Conservation (phyloP, 169 alveolate genomes). For the Nephromyces sp. region DNA sequence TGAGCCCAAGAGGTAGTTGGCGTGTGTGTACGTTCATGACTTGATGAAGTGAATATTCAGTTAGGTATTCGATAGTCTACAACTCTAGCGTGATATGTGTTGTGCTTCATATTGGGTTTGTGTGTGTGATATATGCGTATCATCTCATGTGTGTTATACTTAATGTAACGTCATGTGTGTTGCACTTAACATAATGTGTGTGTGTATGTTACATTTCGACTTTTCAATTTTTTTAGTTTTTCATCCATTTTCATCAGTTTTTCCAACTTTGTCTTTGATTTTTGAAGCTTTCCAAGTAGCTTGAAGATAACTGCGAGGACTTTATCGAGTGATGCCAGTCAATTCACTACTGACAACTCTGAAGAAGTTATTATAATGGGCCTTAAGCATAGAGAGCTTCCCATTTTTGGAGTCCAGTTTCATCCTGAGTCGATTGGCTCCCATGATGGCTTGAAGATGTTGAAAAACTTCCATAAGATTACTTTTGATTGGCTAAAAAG, state of each 20-base stretch:
- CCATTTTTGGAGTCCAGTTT: constrained; percentile 47
- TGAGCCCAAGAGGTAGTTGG: constrained; percentile 4
- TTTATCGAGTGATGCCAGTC: too few relatives aligned
- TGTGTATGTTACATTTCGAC: too few relatives aligned
- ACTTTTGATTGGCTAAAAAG: constrained; percentile 20
- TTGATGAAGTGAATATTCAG: background rate
- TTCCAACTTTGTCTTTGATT: too few relatives aligned
- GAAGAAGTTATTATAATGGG: constrained; percentile 44
- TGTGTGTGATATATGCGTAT: too few relatives aligned
- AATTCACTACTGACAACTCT: too few relatives aligned
- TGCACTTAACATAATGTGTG: too few relatives aligned
- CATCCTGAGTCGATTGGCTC: constrained; percentile 52
- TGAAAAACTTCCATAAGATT: constrained; percentile 8
- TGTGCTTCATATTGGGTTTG: too few relatives aligned
- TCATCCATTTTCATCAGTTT: too few relatives aligned
- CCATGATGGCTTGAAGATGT: constrained; percentile 17
- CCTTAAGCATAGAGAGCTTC: constrained; percentile 28
- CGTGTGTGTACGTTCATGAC: too few relatives aligned
- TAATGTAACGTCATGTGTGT: too few relatives aligned
- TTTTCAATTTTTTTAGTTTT: too few relatives aligned
- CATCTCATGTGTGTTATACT: too few relatives aligned
- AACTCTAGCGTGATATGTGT: background rate
- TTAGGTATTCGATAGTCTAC: background rate
- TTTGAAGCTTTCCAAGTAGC: constrained; percentile 13
- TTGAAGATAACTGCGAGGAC: constrained; percentile 17